Evolutionary conservation across 2,329 filamentous ascomycete species (phyloP), one percentile per base, ranked within the genome.

Genomic region (Colletotrichum scovillei): DNA sequence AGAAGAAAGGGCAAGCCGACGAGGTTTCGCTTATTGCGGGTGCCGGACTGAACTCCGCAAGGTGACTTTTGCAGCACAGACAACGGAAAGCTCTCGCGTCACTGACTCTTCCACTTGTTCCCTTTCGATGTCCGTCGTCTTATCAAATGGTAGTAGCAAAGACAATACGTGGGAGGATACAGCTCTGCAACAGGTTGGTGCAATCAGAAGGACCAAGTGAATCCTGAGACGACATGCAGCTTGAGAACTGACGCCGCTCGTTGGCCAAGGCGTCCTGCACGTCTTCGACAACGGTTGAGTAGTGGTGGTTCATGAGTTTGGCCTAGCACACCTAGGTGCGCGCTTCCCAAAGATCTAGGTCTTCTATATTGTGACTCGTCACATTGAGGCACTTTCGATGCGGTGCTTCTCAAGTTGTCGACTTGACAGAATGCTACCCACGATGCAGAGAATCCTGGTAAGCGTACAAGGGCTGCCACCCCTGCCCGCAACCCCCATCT

Each of bases 301-400:
- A 28, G 14, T 58, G 24, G 38, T 52, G 35, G 64, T 57, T 68
- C 35, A 24, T 46, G 28, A 30, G 52, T 55, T 19, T 57, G 49
- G n/a, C 64, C 38, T 38, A 60, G 63, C 38, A 42, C 16, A 42
- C 38, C 38, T 42, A 7, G 38, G 38, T 42, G 46, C 63, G 35
- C 62, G 24, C 55, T 55, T 24, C 38, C 57, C 26, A 28, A 26
- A 53, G 57, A 67, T 63, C 64, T 38, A 49, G 56, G 49, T 58
- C 56, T 72, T 58, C 46, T 24, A 57, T 62, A 42, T 55, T 55
- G 62, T 67, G 69, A 72, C 65, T 38, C 14, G 57, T 72, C 69
- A 69, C 38, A 68, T 57, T 67, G 63, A 71, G 55, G 69, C 57
- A 62, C 69, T 62, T 56, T 67, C 63, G 46, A 71, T 35, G 60